Evolutionary conservation across 495 filamentous ascomycete species (phyloP).

Genomic region (Thermochaetoides thermophila): DNA sequence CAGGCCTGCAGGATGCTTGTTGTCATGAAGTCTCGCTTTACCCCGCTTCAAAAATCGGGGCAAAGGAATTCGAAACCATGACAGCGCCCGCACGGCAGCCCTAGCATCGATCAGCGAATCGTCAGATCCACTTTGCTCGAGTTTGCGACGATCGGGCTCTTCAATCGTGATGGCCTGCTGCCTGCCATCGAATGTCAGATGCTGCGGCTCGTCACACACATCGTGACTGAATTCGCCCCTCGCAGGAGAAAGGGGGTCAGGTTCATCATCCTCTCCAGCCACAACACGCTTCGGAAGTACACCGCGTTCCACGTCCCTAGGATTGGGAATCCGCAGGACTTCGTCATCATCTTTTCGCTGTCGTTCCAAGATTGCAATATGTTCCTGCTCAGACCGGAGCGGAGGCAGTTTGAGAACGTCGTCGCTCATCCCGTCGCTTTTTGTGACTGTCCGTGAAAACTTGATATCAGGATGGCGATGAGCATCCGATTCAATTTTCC

Average conservation of each 20-base stretch:
- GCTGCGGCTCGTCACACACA: slow-evolving; percentile 12
- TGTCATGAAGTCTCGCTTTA: slow-evolving; percentile 9
- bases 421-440: slow-evolving; percentile 27
- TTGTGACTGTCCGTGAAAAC: slow-evolving; percentile 46
- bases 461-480: slow-evolving; percentile 33
- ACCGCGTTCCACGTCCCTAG: slow-evolving; percentile 71
- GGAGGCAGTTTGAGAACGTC: slow-evolving; percentile 32
- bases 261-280: slow-evolving; percentile 25
- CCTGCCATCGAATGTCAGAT: slow-evolving; percentile 19
- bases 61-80: slow-evolving; percentile 21
- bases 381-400: slow-evolving; percentile 49
- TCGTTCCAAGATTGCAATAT: slow-evolving; percentile 74
- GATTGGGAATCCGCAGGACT: slow-evolving; percentile 71
- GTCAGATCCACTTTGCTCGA: slow-evolving; percentile 15
- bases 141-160: slow-evolving; percentile 35
- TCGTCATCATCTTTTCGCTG: slow-evolving; percentile 61
- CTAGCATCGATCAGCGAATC: slow-evolving; percentile 22
- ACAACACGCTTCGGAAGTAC: slow-evolving; percentile 49
- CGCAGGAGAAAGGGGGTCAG: slow-evolving; percentile 7
- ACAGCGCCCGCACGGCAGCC: slow-evolving; percentile 19
- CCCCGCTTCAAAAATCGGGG: slow-evolving; percentile 10
- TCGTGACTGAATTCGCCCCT: slow-evolving; percentile 4
- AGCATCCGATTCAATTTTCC: slow-evolving; percentile 16
- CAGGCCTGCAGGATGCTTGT: slow-evolving; percentile 5
- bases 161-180: slow-evolving; percentile 49